A percentile compares a stretch with the other conserved stretches of the same genome.
Conservation (phyloP, 1,284 basidiomycete genomes). For the Pseudozyma flocculosa region DNA sequence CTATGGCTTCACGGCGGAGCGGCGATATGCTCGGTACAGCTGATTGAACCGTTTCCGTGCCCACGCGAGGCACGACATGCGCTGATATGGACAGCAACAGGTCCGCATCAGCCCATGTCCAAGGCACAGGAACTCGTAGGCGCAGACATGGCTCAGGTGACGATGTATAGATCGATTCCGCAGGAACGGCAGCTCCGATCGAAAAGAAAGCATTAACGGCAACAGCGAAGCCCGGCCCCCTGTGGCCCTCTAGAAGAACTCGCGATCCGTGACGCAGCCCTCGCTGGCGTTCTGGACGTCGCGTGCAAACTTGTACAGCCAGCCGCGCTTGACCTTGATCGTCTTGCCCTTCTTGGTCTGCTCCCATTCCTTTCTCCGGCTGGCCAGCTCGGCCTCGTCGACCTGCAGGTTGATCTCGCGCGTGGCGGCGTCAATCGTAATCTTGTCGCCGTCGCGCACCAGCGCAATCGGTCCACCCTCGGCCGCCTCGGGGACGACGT, state of each 20-base stretch:
- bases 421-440: constrained; percentile 68
- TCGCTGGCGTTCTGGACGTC: constrained; percentile 37
- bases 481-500: constrained; percentile 89
- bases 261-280: constrained; percentile 32
- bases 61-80: too few relatives aligned
- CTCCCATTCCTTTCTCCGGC: constrained; percentile 23
- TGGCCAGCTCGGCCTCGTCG: constrained; percentile 11
- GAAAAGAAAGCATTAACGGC: too few relatives aligned
- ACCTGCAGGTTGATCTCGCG: constrained; percentile 39
- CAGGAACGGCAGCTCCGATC: too few relatives aligned
- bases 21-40: too few relatives aligned
- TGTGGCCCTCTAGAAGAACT: constrained; percentile 29
- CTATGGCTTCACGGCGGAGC: too few relatives aligned
- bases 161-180: too few relatives aligned
- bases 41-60: too few relatives aligned
- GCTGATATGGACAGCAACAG: too few relatives aligned
- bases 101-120: too few relatives aligned
- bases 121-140: too few relatives aligned
- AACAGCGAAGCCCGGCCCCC: too few relatives aligned
- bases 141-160: too few relatives aligned
- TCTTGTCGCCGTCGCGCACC: constrained; percentile 80
- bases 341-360: constrained; percentile 21
- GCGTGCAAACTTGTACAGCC: constrained; percentile 34
- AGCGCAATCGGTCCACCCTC: constrained; percentile 88
- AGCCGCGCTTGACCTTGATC: constrained; percentile 30